Evolutionary conservation across 306 rosid genomes (phyloP).

Genomic region (Casuarina equisetifolia): DNA sequence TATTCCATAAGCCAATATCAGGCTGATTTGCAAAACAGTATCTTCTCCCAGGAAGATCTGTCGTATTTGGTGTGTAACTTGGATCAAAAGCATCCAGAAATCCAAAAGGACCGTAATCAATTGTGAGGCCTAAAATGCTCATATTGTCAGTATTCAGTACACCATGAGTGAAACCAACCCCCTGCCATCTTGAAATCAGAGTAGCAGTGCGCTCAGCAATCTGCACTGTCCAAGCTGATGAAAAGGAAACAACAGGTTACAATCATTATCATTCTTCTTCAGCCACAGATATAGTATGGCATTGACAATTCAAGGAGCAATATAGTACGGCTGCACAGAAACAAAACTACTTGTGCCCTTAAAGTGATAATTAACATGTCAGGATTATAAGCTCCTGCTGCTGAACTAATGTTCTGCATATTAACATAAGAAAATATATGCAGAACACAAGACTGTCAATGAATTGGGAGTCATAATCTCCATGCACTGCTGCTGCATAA

Average conservation of each 20-base stretch:
- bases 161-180: conserved; percentile 98
- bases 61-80: conserved; percentile 88
- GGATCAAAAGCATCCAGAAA: conserved; percentile 99
- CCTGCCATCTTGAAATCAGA: conserved; percentile 94
- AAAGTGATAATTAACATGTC: not conserved
- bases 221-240: conserved; percentile 90
- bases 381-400: not conserved
- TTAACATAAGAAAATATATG: not conserved
- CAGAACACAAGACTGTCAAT: not conserved
- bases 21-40: conserved; percentile 99
- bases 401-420: not conserved
- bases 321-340: not conserved
- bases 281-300: not conserved
- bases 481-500: not conserved
- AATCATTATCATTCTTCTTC: not conserved
- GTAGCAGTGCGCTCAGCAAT: conserved; percentile 94
- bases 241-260: conserved; percentile 12
- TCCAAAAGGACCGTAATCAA: conserved; percentile 98
- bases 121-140: conserved; percentile 97
- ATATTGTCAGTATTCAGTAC: conserved; percentile 98
- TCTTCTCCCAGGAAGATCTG: conserved; percentile 98
- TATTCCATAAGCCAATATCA: conserved; percentile 94
- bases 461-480: not conserved
- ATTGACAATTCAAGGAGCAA: not conserved
- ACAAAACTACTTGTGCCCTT: not conserved